Evolutionary conservation across 768 basidiomycete genomes (phyloP).

Genomic region (Mycena filopes): DNA sequence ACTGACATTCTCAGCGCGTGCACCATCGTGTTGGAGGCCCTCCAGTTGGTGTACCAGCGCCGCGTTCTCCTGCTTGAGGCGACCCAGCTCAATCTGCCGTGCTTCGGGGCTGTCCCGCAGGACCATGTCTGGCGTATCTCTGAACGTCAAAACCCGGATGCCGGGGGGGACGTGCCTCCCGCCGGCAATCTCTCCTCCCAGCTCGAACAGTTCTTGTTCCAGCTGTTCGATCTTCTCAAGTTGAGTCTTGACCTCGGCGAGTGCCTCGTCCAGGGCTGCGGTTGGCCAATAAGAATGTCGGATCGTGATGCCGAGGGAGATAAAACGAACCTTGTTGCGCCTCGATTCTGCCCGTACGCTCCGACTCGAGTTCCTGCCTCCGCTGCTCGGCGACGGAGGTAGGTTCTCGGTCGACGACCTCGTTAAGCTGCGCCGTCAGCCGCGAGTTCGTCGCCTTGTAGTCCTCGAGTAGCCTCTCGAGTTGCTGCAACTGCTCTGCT

Average conservation of each 20-base stretch:
- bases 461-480: slow-evolving; percentile 64
- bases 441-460: slow-evolving; percentile 62
- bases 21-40: slow-evolving; percentile 63
- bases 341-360: slow-evolving; percentile 48
- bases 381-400: slow-evolving; percentile 49
- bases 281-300: background rate
- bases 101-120: slow-evolving; percentile 69
- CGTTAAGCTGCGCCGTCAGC: slow-evolving; percentile 61
- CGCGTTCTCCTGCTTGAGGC: slow-evolving; percentile 84
- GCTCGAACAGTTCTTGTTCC: slow-evolving; percentile 82
- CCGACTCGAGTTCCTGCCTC: slow-evolving; percentile 49
- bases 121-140: slow-evolving; percentile 84
- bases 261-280: slow-evolving; percentile 58
- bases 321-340: slow-evolving; percentile 52
- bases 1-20: slow-evolving; percentile 17
- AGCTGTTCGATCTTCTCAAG: slow-evolving; percentile 71
- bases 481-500: slow-evolving; percentile 58
- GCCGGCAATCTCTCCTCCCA: slow-evolving; percentile 78
- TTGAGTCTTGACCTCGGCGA: slow-evolving; percentile 48
- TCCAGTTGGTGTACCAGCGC: slow-evolving; percentile 76
- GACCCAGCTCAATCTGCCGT: slow-evolving; percentile 77
- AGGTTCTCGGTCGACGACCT: slow-evolving; percentile 48
- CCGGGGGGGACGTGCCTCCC: slow-evolving; percentile 82
- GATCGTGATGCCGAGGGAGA: background rate
- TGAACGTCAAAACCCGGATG: slow-evolving; percentile 73